These are phyloP conservation scores for Entomortierella chlamydospora DNA, from an alignment of 192 early-diverging fungal species.

Conservation along the genomic window DNA sequence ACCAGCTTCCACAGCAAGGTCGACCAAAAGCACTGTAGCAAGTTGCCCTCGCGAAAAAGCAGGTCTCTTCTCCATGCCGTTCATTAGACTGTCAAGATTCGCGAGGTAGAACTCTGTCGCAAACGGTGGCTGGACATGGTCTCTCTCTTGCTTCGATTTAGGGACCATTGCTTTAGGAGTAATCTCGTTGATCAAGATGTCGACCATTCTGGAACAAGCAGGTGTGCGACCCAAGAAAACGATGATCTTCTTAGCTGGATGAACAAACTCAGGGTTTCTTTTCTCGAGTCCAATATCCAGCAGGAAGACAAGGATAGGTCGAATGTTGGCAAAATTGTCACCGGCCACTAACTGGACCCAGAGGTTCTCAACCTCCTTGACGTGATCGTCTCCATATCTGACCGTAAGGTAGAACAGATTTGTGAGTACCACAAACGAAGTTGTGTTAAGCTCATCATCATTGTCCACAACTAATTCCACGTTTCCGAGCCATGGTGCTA, in stretches of 20 bases:
- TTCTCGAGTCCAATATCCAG: constrained; percentile 77
- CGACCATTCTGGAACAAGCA: constrained; percentile 67
- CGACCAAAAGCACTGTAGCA: constrained; percentile 81
- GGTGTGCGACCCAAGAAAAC: constrained; percentile 77
- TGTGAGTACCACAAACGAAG: constrained; percentile 71
- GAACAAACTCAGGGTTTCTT: constrained; percentile 82
- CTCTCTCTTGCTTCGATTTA: constrained; percentile 54
- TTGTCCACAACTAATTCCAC: constrained; percentile 68
- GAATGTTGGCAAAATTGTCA: constrained; percentile 69
- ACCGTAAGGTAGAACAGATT: constrained; percentile 88
- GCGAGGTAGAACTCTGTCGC: constrained; percentile 69
- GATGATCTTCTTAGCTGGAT: constrained; percentile 83
- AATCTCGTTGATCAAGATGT: constrained; percentile 73
- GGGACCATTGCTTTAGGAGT: constrained; percentile 80
- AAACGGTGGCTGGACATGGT: constrained; percentile 35
- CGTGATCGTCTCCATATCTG: constrained; percentile 81
- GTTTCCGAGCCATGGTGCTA: constrained; percentile 87
- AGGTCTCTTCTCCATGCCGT: constrained; percentile 71
- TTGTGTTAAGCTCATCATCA: constrained; percentile 57
- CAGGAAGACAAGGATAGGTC: constrained; percentile 76
- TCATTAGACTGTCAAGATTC: constrained; percentile 75
- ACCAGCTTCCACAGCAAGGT: constrained; percentile 81
- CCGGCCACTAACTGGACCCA: constrained; percentile 79
- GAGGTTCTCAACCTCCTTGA: constrained; percentile 79
- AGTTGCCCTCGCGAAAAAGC: constrained; percentile 82